These are phyloP conservation scores for Cyberlindnera veronae DNA, from an alignment of 805 yeast genomes.

Conservation along the genomic window DNA sequence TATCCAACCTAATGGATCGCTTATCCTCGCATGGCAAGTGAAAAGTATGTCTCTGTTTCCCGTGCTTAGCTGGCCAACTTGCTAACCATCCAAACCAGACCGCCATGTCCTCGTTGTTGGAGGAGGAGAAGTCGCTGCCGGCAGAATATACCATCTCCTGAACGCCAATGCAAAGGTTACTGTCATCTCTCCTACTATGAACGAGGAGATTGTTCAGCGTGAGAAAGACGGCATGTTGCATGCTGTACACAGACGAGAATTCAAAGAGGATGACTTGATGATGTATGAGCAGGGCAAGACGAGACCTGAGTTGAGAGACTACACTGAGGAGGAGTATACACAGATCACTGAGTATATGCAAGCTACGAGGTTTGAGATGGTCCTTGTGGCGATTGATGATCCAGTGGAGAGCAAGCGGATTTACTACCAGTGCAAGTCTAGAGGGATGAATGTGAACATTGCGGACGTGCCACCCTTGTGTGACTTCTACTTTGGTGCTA, in stretches of 20 bases:
- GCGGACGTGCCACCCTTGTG: slow-evolving; percentile 84
- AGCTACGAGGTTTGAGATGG: slow-evolving; percentile 49
- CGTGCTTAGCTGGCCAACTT: slow-evolving; percentile 12
- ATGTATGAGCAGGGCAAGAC: slow-evolving; percentile 39
- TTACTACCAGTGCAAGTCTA: slow-evolving; percentile 44
- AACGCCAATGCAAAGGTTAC: slow-evolving; percentile 70
- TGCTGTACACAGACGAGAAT: slow-evolving; percentile 42
- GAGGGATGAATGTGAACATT: slow-evolving; percentile 62
- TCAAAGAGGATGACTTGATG: slow-evolving; percentile 43
- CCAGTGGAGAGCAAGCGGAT: slow-evolving; percentile 54
- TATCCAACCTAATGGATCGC: slow-evolving; percentile 45
- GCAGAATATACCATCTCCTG: slow-evolving; percentile 62
- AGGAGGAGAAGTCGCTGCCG: slow-evolving; percentile 73
- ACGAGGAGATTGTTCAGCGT: slow-evolving; percentile 33
- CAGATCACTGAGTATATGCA: slow-evolving; percentile 31
- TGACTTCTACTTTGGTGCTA: slow-evolving; percentile 83
- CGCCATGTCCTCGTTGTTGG: slow-evolving; percentile 72
- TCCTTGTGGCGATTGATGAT: slow-evolving; percentile 73
- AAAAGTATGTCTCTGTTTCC: slow-evolving; percentile 35
- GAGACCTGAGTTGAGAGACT: slow-evolving; percentile 10
- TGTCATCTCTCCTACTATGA: slow-evolving; percentile 48
- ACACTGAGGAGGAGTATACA: slow-evolving; percentile 22
- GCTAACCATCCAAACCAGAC: slow-evolving; percentile 26
- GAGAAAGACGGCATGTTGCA: slow-evolving; percentile 39
- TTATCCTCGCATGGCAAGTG: slow-evolving; percentile 74